Base-by-base conservation (phyloP, 768 basidiomycete species). In the Lactarius deliciosus region DNA sequence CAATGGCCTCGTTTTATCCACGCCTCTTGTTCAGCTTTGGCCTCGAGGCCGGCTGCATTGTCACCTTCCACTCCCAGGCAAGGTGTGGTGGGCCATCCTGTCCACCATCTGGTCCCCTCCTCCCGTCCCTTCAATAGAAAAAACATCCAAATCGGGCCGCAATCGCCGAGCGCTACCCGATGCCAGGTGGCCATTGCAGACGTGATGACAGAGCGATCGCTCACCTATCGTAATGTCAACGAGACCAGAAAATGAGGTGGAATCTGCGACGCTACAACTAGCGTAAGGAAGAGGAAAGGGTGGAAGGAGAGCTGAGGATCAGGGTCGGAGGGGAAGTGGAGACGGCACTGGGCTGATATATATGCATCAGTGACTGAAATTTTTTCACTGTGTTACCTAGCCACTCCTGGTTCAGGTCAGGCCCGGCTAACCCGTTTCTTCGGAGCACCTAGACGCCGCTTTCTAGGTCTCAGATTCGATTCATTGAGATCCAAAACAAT, bases 61-160 rank as follows among this genome's bases (percentile, higher is more conserved):
- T 36, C 32, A 22, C 22, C 20, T 8, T 47, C 34, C 50, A 22
- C 61, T 28, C 60, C 53, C 55, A 57, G 30, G n/a, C n/a, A 10
- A n/a, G 56, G 34, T 57, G 34, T 63, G 25, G 25, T 11, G 11
- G 36, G 18, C 57, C 50, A 36, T 60, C 45, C 36, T 10, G 53
- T 34, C 16, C 38, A 56, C 57, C 65, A 16, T 58, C 30, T n/a
- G 30, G 1, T 56, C 20, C 32, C 16, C 20, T 11, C 25, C 60
- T 41, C n/a, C 57, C 54, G 60, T 66, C 65, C 50, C 60, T 61
- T 22, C 50, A 57, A 41, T 36, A 53, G 5, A 25, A 55, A 54
- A 64, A 32, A 54, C 8, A 53, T 38, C 61, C 60, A 66, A 63
- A 59, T 63, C 65, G 65, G 65, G 65, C 65, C 65, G 65, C 57